These are phyloP conservation scores for Yamadazyma trypodendri DNA, from an alignment of 1,139 yeast genomes.

Conservation along the genomic window DNA sequence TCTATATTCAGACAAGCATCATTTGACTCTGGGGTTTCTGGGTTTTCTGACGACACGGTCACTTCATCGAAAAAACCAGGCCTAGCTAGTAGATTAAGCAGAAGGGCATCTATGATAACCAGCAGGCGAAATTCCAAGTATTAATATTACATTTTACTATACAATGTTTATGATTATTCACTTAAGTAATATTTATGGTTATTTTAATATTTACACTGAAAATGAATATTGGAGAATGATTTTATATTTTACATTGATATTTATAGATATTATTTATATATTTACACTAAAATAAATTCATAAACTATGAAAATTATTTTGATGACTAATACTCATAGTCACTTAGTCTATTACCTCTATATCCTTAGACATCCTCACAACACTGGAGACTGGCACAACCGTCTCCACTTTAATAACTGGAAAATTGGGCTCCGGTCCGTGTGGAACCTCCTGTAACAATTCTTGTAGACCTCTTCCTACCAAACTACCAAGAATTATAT, in stretches of 20 bases:
- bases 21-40: slow-evolving; percentile 16
- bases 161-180: no score
- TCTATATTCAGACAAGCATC: slow-evolving; percentile 17
- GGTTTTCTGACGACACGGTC: slow-evolving; percentile 14
- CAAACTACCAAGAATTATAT: slow-evolving; percentile 60
- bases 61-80: slow-evolving; percentile 14
- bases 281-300: no score
- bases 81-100: slow-evolving; percentile 29
- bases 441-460: slow-evolving; percentile 42
- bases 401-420: slow-evolving; percentile 70
- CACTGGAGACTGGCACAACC: slow-evolving; percentile 49
- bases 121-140: slow-evolving; percentile 18
- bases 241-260: no score
- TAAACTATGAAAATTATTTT: no score
- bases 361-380: slow-evolving; percentile 57
- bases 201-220: no score
- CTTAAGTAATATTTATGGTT: no score
- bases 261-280: no score
- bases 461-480: slow-evolving; percentile 46
- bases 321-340: slow-evolving; percentile 5
- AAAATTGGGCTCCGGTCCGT: slow-evolving; percentile 86
- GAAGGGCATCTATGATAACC: slow-evolving; percentile 33
- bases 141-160: no score
- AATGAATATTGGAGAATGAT: no score
- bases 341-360: slow-evolving; percentile 54